Conservation (phyloP, 805 yeast genomes). For the Teunomyces lycoperdinae region DNA sequence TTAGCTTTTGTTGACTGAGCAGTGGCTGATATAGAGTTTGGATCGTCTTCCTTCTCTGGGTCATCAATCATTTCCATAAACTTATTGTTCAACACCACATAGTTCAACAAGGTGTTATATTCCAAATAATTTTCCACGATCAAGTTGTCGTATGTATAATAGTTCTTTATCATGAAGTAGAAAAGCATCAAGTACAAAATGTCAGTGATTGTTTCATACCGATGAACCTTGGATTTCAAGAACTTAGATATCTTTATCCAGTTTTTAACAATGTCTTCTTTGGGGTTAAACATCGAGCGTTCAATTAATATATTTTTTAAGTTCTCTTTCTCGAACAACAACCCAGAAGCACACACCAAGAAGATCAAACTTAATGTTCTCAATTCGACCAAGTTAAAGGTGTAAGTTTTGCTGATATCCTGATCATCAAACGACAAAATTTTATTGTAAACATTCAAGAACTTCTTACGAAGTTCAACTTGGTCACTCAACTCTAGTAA, state of each 20-base stretch:
- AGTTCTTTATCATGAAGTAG: slow-evolving; percentile 22
- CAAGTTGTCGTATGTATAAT: slow-evolving; percentile 16
- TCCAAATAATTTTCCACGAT: slow-evolving; percentile 26
- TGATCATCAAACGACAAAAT: slow-evolving; percentile 4
- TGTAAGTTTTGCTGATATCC: slow-evolving; percentile 5
- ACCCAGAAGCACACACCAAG: slow-evolving; percentile 20
- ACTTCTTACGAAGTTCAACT: background rate
- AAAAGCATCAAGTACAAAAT: slow-evolving; percentile 22
- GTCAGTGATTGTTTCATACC: slow-evolving; percentile 21
- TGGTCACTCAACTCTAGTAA: slow-evolving; percentile 4
- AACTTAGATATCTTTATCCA: slow-evolving; percentile 16
- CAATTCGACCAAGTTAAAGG: slow-evolving; percentile 10
- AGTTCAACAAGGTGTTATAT: slow-evolving; percentile 22
- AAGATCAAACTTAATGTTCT: slow-evolving; percentile 17
- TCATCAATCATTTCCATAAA: slow-evolving; percentile 18
- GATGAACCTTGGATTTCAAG: slow-evolving; percentile 14
- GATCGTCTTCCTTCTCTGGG: slow-evolving; percentile 9
- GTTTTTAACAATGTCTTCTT: slow-evolving; percentile 13
- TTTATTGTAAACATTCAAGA: slow-evolving; percentile 5
- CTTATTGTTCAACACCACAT: slow-evolving; percentile 16
- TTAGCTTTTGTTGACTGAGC: background rate
- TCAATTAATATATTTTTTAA: slow-evolving; percentile 8
- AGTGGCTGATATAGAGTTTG: background rate
- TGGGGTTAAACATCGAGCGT: slow-evolving; percentile 6
- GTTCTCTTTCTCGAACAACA: slow-evolving; percentile 10